Percentiles rank a stretch among this genome's conserved stretches.
These are phyloP conservation scores for Sphaerulina vaccinii DNA, from an alignment of 2,329 filamentous ascomycete species.

Conservation along the genomic window DNA sequence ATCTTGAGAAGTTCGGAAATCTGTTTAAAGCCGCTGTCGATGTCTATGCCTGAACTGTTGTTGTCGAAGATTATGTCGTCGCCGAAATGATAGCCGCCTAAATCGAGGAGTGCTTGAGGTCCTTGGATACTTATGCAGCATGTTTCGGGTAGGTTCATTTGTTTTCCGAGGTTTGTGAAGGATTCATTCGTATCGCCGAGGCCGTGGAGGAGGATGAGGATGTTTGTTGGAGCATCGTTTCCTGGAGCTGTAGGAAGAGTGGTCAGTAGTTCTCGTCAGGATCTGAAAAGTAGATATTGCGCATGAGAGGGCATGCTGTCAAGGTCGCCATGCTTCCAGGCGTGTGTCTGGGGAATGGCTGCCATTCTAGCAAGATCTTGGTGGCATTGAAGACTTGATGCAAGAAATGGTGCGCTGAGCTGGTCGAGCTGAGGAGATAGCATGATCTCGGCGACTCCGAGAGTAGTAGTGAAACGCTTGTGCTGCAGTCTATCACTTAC, in stretches of 20 bases:
- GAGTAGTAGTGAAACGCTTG: too few relatives aligned
- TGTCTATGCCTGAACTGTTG: conserved; percentile 52
- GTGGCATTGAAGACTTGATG: too few relatives aligned
- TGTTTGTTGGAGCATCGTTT: conserved; percentile 64
- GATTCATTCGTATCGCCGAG: conserved; percentile 72
- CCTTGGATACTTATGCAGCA: conserved; percentile 72
- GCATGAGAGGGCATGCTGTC: not conserved
- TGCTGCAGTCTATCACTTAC: too few relatives aligned
- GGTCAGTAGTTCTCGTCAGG: not conserved
- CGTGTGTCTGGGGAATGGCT: too few relatives aligned
- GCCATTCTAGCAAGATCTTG: too few relatives aligned
- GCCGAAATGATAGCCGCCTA: conserved; percentile 65
- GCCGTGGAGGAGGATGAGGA: conserved; percentile 80
- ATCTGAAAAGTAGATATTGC: too few relatives aligned
- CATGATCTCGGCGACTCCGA: too few relatives aligned
- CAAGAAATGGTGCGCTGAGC: too few relatives aligned
- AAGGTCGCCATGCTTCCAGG: too few relatives aligned
- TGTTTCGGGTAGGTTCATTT: conserved; percentile 73
- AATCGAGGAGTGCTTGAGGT: conserved; percentile 63
- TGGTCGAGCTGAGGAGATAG: too few relatives aligned
- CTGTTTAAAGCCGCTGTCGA: conserved; percentile 53
- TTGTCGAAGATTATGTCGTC: conserved; percentile 59
- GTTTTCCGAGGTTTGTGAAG: conserved; percentile 67
- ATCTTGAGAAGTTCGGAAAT: conserved; percentile 45
- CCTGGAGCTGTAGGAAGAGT: conserved; percentile 38